These are phyloP conservation scores for Penicillium crystallinum DNA, from an alignment of 495 filamentous ascomycete species.

Conservation along the genomic window DNA sequence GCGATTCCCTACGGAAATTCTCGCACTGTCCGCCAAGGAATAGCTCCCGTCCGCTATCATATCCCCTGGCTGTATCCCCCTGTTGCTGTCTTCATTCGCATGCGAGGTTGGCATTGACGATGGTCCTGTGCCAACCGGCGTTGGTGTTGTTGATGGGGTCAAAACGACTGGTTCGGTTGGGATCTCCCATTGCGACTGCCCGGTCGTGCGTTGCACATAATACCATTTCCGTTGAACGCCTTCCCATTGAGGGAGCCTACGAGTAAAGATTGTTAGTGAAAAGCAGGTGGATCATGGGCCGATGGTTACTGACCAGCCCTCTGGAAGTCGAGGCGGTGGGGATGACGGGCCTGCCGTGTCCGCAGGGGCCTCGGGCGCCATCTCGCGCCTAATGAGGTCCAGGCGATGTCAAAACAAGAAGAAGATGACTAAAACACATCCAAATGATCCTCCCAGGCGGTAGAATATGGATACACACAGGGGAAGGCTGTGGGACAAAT, in stretches of 20 bases:
- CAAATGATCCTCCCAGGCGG: not conserved
- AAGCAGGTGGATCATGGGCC: not conserved
- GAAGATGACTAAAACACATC: not conserved
- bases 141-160: slow-evolving; percentile 33
- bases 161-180: slow-evolving; percentile 57
- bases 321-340: slow-evolving; percentile 61
- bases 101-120: slow-evolving; percentile 23
- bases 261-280: not conserved
- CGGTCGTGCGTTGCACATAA: slow-evolving; percentile 71
- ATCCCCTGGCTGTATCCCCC: slow-evolving; percentile 2
- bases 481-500: not conserved
- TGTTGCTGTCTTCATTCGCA: slow-evolving; percentile 16
- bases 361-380: slow-evolving; percentile 43
- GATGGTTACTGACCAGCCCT: slow-evolving; percentile 56
- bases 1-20: slow-evolving; percentile 28
- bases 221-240: slow-evolving; percentile 68
- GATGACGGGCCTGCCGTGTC: slow-evolving; percentile 66
- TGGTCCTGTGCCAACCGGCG: slow-evolving; percentile 26
- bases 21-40: slow-evolving; percentile 14
- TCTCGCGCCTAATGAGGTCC: slow-evolving; percentile 3
- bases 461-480: slow-evolving; percentile 1
- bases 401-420: not conserved
- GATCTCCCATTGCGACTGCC: slow-evolving; percentile 71
- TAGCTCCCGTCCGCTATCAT: slow-evolving; percentile 15
- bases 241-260: slow-evolving; percentile 77